Evolutionary conservation across 192 early-diverging fungal genomes (phyloP).

Genomic region (Linnemannia hyalina): DNA sequence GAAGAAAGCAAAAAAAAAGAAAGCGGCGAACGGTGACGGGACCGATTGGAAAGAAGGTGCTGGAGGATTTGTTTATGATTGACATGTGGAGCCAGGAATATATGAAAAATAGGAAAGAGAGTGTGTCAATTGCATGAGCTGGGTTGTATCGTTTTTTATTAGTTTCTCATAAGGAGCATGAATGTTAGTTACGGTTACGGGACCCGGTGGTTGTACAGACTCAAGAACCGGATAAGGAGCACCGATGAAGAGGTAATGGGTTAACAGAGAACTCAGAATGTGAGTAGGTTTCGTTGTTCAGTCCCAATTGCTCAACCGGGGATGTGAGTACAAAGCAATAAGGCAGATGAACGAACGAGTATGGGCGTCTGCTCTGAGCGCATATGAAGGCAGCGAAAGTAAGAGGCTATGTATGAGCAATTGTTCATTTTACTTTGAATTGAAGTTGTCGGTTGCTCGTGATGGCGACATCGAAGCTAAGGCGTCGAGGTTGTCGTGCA

Average conservation of each 20-base stretch:
- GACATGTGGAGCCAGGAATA: slow-evolving; percentile 5
- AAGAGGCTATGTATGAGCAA: not conserved
- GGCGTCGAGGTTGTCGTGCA: not conserved
- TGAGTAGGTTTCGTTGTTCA: too few species aligned
- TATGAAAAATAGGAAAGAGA: not conserved
- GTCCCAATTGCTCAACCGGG: too few species aligned
- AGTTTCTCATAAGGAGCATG: not conserved
- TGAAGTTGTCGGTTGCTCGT: not conserved
- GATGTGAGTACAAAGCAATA: too few species aligned
- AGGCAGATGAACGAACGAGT: not conserved
- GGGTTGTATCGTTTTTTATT: not conserved
- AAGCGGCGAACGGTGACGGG: not conserved
- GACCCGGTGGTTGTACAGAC: not conserved
- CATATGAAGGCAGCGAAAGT: not conserved
- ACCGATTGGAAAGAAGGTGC: not conserved
- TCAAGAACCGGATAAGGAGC: not conserved
- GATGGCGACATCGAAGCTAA: not conserved
- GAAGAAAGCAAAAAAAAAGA: not conserved
- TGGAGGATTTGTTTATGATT: not conserved
- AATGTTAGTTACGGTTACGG: too few species aligned
- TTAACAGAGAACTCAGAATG: too few species aligned
- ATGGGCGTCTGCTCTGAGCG: not conserved
- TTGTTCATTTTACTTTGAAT: not conserved
- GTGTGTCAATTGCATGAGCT: not conserved
- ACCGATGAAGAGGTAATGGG: too few species aligned